phyloP scores from a whole-genome alignment of 2,329 filamentous ascomycete species.

The Scolecobasidium constrictum region DNA sequence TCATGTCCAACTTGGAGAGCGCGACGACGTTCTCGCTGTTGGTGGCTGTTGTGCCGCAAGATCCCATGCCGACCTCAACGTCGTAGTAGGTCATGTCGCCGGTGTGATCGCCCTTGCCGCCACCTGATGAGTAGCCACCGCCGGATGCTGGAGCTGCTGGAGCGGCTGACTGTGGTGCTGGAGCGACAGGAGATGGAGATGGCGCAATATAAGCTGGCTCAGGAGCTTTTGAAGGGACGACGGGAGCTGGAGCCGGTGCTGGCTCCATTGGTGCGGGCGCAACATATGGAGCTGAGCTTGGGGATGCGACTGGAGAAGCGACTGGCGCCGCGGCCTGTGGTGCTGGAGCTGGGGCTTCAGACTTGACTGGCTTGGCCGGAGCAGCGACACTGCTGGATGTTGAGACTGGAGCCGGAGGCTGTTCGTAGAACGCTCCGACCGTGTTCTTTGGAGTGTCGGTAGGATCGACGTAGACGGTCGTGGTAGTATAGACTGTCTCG shows the following conservation, averaged over 20 bases:
- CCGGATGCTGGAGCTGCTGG: not conserved
- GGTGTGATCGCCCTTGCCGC: not conserved
- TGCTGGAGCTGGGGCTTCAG: not conserved
- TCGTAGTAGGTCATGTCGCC: constrained; percentile 12
- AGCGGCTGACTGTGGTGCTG: not conserved
- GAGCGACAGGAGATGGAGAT: too few species aligned
- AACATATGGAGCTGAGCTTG: not conserved
- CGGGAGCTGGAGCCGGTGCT: not conserved
- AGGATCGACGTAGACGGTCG: constrained; percentile 10
- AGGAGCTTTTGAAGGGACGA: not conserved
- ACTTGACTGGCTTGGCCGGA: not conserved
- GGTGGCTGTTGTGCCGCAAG: constrained; percentile 8
- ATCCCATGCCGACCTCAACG: constrained; percentile 8
- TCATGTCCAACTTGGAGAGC: constrained; percentile 14
- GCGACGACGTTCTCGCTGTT: constrained; percentile 15
- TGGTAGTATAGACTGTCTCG: constrained; percentile 10
- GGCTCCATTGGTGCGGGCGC: not conserved
- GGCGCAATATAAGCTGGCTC: not conserved
- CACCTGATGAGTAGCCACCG: constrained; percentile 1
- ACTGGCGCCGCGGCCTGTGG: not conserved
- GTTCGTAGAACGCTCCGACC: constrained; percentile 4
- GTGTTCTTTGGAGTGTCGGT: not conserved
- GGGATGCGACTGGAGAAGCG: not conserved
- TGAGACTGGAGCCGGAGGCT: not conserved
- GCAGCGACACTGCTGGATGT: constrained; percentile 3